Percentiles rank a stretch among this genome's conserved stretches.
Conservation (phyloP, 2,329 filamentous ascomycete genomes). For the Fusarium duplospermum region DNA sequence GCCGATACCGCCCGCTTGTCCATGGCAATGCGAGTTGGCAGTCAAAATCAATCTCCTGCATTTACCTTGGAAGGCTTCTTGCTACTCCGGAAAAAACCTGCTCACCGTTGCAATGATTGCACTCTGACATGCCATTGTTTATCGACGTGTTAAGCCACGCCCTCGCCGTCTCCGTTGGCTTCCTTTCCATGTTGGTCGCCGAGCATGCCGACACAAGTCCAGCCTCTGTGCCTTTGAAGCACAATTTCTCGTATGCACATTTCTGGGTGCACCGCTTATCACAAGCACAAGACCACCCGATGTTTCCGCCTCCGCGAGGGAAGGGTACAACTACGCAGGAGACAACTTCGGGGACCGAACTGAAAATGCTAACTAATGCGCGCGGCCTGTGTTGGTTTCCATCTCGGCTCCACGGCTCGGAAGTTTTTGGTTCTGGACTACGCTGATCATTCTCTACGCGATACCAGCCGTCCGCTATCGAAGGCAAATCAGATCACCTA, state of each 20-base stretch:
- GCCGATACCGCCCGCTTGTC: conserved; percentile 14
- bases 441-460: neutral
- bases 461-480: conserved; percentile 3
- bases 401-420: conserved; percentile 8
- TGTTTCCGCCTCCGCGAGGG: conserved; percentile 7
- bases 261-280: conserved; percentile 21
- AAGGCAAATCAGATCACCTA: conserved; percentile 7
- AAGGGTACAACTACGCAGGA: neutral
- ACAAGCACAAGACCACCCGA: neutral
- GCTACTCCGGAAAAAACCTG: conserved; percentile 19
- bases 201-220: conserved; percentile 4
- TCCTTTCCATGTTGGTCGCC: neutral
- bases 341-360: conserved; percentile 8
- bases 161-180: conserved; percentile 11
- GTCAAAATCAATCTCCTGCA: conserved; percentile 2
- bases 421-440: neutral
- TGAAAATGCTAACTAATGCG: conserved; percentile 13
- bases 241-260: conserved; percentile 14
- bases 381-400: conserved; percentile 4
- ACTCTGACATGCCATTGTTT: conserved; percentile 31
- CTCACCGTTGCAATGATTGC: conserved; percentile 17
- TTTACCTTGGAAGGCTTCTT: conserved; percentile 12
- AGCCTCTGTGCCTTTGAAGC: conserved; percentile 12
- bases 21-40: conserved; percentile 19
- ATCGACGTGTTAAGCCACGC: conserved; percentile 29